Evolutionary conservation across 176 grass and related monocot genomes (phyloP), one percentile per base, ranked within the genome.

Genomic region (Tillandsia leiboldiana): DNA sequence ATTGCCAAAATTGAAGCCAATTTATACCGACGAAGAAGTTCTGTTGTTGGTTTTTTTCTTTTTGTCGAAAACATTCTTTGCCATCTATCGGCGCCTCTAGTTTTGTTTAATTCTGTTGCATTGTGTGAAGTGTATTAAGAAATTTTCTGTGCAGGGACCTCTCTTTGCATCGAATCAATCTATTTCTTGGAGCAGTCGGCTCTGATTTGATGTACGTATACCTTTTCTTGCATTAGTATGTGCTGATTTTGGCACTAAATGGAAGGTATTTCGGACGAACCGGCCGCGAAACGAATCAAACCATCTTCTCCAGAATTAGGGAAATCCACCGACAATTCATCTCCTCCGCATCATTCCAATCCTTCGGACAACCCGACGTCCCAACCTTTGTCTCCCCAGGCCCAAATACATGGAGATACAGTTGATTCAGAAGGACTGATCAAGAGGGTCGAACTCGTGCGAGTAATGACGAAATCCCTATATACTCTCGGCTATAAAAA

Each of bases 401-500:
- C 82, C 76, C 83, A 85, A 92, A 42, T 42, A 42, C 33, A 42
- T 42, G 85, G 88, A 77, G 79, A 33, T 70, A 85, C 87, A 71
- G 64, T 96, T 71, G 88, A 88, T 63, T 84, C 92, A 49, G 91
- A 96, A 79, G 85, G 82, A 74, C 74, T 91, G 15, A 87, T 96
- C 63, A 91, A 91, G 72, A 96, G 66, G 81, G 83, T 83, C 51
- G 92, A 96, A 80, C 91, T 96, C 82, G 88, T 96, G 23, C 85
- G 85, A 75, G 91, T 91, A 77, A 96, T 96, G 48, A 91, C 85
- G 65, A 91, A 91, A 52, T 68, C 92, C 70, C 84, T 91, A 12
- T 91, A 96, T 79, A 84, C 80, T 84, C 85, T 96, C 64, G 92
- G 92, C 33, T 96, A 96, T 78, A 88, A 89, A 67, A 88, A 76